phyloP scores from a whole-genome alignment of 805 yeast genomes.

The Spathaspora hagerdaliae region DNA sequence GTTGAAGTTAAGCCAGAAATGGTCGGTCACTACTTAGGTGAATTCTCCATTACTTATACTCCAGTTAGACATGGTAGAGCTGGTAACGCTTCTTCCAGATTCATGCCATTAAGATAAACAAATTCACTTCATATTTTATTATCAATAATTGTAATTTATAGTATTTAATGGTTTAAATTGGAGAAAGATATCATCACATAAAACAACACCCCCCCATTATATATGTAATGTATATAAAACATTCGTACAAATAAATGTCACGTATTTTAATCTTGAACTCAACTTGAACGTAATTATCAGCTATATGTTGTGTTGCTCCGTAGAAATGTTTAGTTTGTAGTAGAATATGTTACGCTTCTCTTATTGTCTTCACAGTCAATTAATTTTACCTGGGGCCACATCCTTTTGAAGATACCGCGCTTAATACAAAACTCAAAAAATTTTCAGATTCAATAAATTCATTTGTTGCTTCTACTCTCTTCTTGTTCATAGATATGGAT shows the following conservation, averaged over 20 bases:
- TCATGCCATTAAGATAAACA: slow-evolving; percentile 60
- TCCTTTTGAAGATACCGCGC: background rate
- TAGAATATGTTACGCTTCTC: too few species aligned
- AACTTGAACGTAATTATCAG: too few species aligned
- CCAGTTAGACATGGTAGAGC: slow-evolving; percentile 99
- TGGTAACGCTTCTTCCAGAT: slow-evolving; percentile 77
- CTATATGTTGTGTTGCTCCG: too few species aligned
- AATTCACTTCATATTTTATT: background rate
- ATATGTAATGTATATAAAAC: background rate
- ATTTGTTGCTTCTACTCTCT: background rate
- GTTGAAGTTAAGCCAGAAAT: slow-evolving; percentile 99
- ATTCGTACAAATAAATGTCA: background rate
- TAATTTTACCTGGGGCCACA: too few species aligned
- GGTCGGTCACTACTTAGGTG: slow-evolving; percentile 99
- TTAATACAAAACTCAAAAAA: background rate
- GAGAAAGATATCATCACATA: background rate
- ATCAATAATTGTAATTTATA: slow-evolving; percentile 6
- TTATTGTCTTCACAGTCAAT: too few species aligned
- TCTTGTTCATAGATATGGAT: background rate
- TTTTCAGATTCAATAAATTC: background rate
- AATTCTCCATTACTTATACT: slow-evolving; percentile 98
- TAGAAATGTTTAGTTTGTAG: too few species aligned
- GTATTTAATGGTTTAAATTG: slow-evolving; percentile 2
- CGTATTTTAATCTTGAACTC: too few species aligned
- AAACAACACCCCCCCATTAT: background rate